Evolutionary conservation across 768 basidiomycete genomes (phyloP), one percentile per base, ranked within the genome.

Genomic region (Favolaschia claudopus): DNA sequence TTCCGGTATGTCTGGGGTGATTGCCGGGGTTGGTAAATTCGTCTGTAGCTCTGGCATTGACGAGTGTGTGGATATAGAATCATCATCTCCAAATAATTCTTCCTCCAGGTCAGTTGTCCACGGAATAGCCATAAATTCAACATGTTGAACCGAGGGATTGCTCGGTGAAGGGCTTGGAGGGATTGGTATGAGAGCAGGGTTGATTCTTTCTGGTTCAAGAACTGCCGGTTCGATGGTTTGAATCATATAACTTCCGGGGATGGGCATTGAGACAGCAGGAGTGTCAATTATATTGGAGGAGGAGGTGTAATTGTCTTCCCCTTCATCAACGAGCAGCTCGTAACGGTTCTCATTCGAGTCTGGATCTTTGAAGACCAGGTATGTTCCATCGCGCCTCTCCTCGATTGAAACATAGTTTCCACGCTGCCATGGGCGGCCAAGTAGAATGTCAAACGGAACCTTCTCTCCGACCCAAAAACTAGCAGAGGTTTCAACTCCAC

Each of bases 351-450:
- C 31, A 3, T 38, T 31, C 2, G 55, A 32, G 0, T 56, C 55
- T 2, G 55, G 55, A 25, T 56, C 55, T 5, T 29, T n/a, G 47
- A 57, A 57, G 4, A 49, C 39, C 0, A 57, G 27, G 17, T 57
- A 57, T 8, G 66, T 69, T 1, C 68, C 68, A 17, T 65, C 60
- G 1, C 50, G 27, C 0, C 63, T 14, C 48, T 69, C 68, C 13
- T 67, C 68, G 31, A 69, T 69, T 15, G 50, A 52, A 13, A 69
- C 68, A 17, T 31, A 63, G 24, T 69, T 69, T 9, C 60, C 60
- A 0, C 48, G 55, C 52, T 67, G 68, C 68, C 68, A 69, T 5
- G 68, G 68, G 2, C 68, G 19, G 1, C 69, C 69, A 10, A 69
- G 51, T 15, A 70, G 55, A 1, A 70, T 34, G 10, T 55, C 47